Evolutionary conservation across 2,329 filamentous ascomycete species (phyloP).

Genomic region (Talaromyces funiculosus): DNA sequence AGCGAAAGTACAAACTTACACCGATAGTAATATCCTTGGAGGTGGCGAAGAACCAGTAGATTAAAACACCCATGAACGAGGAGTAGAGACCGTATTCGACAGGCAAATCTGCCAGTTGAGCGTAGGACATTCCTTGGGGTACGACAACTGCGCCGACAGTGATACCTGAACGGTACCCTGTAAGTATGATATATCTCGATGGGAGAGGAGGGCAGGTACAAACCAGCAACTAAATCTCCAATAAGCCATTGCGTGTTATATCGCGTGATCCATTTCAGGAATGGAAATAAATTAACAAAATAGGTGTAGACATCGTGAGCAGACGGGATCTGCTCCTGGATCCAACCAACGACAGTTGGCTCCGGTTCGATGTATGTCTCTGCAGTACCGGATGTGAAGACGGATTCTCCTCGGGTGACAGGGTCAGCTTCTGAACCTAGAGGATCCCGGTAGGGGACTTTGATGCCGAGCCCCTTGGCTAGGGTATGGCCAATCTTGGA

Average conservation of each 20-base stretch:
- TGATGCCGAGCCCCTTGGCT: conserved; percentile 77
- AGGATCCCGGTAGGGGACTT: conserved; percentile 62
- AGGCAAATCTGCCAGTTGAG: conserved; percentile 70
- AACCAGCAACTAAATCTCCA: conserved; percentile 84
- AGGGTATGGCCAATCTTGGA: conserved; percentile 64
- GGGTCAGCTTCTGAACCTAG: conserved; percentile 51
- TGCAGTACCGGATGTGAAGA: conserved; percentile 65
- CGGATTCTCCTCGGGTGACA: conserved; percentile 70
- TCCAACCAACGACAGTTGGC: conserved; percentile 68
- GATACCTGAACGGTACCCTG: conserved; percentile 44
- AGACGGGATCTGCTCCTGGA: conserved; percentile 59
- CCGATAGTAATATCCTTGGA: conserved; percentile 98
- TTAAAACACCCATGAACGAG: conserved; percentile 88
- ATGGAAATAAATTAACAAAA: conserved; percentile 71
- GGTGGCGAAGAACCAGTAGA: conserved; percentile 98
- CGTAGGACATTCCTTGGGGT: conserved; percentile 97
- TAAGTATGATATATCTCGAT: neutral
- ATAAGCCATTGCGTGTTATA: conserved; percentile 88
- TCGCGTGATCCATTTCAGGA: conserved; percentile 76
- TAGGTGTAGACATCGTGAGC: conserved; percentile 55
- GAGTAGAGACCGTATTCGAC: conserved; percentile 86
- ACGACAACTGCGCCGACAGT: conserved; percentile 76
- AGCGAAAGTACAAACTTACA: conserved; percentile 47
- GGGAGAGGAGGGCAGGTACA: conserved; percentile 24
- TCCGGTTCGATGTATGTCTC: conserved; percentile 79